Base-by-base conservation (phyloP, 352 stramenopile genomes). In the Pythium vanterpoolii region DNA sequence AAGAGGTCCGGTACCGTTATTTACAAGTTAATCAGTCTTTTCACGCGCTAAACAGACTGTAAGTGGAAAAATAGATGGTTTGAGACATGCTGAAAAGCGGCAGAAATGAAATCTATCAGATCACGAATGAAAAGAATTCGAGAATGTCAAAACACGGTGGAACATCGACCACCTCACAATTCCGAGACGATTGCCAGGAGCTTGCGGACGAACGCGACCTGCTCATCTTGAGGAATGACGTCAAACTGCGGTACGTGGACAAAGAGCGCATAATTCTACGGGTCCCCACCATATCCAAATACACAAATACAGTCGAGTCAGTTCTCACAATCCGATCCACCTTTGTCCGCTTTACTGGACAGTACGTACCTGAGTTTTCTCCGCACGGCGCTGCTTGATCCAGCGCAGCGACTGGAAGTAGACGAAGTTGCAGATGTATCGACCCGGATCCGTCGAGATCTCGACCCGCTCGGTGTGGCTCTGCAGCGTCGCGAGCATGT, bases 381-480 rank as follows among this genome's bases (percentile, higher is more conserved):
- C 53, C 19, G 57, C 62, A 6, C 46, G 43, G 27, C 57, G 48
- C 33, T 64, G 72, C 21, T 88, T 80, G 59, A 71, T 62, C 79
- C 82, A 90, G 34, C 79, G 62, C 14, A 95, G 77, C 66, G 83
- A 93, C 30, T 76, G 64, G 62, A 80, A 95, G 74, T 90, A 95
- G 16, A 91, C 83, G 60, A 76, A 92, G 68, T 95, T 95, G 71
- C 85, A 95, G 56, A 95, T 90, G 71, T 91, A 95, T 23, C 85
- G 72, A 6, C 85, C 85, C 1, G 83, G 83, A 58, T 95, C 79
- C 11, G 58, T 88, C 14, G 85, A 95, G 44, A 95, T 72, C 5
- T 28, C 53, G 31, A 36, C 8, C 31, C 8, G 31, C 31, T 36
- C 31, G 8, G 31, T 36, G 31, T 36, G 31, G 8, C 8, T 36